Base-by-base conservation (phyloP, 2,329 filamentous ascomycete species). In the Neofusicoccum laricinum region DNA sequence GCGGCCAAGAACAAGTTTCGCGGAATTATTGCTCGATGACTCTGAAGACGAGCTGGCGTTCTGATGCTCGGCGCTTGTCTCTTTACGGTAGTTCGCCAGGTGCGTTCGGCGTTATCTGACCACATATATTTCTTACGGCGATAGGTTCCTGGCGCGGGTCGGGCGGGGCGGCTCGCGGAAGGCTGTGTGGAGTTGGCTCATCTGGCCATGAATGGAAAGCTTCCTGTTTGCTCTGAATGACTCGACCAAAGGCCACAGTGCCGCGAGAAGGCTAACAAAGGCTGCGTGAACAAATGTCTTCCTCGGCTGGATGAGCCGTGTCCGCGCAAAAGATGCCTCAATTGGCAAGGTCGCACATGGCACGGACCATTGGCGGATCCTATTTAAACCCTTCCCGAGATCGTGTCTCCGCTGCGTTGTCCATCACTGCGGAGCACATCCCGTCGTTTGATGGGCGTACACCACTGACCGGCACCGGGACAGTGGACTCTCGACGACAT, bases 41-140 rank as follows among this genome's bases (percentile, higher is more conserved):
- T 59, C 55, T 21, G 55, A 43, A 15, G 55, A 59, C 17, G 55
- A 59, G n/a, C 19, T 59, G 30, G 55, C 55, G 1, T 46, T 59
- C 8, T 59, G 21, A 53, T 10, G 25, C 15, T 25, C 15, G 14
- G 6, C 48, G 15, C 8, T n/a, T 11, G 30, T 11, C n/a, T 30
- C 11, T 15, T 34, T 7, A 38, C 36, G 14, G 14, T 3, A 14
- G 36, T 14, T 14, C 34, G 5, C 34, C 5, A 36, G 34, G 5
- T 38, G 36, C 36, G 8, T 38, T 14, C 43, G 17, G 43, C 43
- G n/a, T 46, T 46, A n/a, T 8, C 11, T 10, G 43, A 14, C 19
- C 17, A 25, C 7, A 46, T 21, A 14, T 19, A 21, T 48, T 11
- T 48, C 36, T 30, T 6, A 30, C 8, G 8, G 36, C 36, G 3